Evolutionary conservation across 148 eudicot genomes (phyloP), one percentile per base, ranked within the genome.

Genomic region (Cornus kousa): DNA sequence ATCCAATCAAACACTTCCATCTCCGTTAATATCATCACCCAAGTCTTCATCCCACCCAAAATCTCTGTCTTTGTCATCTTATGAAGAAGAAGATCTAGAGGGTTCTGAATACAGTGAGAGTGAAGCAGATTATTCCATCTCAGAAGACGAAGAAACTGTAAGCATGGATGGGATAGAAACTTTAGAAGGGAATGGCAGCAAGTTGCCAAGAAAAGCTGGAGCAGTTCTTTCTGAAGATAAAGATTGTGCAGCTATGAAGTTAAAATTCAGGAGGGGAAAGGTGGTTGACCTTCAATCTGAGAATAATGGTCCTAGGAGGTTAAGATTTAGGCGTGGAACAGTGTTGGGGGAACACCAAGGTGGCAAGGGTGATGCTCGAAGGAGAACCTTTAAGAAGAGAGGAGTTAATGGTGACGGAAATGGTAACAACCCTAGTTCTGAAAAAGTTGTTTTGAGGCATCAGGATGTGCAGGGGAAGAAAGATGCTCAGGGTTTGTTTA

Each of bases 231-330:
- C 90, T 67, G 80, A 71, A 76, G 86, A 83, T 72, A 77, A 82
- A 43, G 81, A 80, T 28, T 39, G 67, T 65, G 72, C 76, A 40
- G 53, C 87, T 24, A 31, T 74, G 77, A 89, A 91, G 83, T 77
- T 90, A 23, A 93, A 87, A 78, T 91, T 95, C 85, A 91, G 86
- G 78, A 89, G 87, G 83, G 94, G 93, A 57, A 93, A 85, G 73
- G 89, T 89, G 40, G 81, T 91, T 72, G 93, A 95, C 11, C 80
- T 75, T 76, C 78, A 87, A 72, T 39, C 86, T 9, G 89, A 88
- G 33, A 74, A 75, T 79, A 79, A 82, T 72, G 80, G 78, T 78
- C 82, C 87, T 11, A 83, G 83, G 84, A 87, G 72, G 83, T 83
- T 91, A 40, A 83, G 85, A 60, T 90, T 87, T 75, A 84, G 89